Evolutionary conservation across 2,329 filamentous ascomycete species (phyloP).

Genomic region (Pseudocercospora fijiensis): DNA sequence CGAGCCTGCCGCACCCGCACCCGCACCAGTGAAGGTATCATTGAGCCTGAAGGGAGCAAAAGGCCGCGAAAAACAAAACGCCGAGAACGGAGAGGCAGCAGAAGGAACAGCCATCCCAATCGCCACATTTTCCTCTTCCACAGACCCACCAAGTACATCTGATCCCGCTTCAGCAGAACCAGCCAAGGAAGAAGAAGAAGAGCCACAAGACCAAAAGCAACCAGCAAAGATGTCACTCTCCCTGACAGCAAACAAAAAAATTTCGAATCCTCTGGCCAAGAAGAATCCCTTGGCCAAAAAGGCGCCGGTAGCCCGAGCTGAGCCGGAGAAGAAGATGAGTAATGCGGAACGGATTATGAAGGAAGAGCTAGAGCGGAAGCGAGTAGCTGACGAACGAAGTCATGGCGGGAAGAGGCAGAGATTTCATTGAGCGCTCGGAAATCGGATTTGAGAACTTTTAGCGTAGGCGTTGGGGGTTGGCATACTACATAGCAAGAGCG

Average conservation of each 20-base stretch:
- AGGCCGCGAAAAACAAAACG: slow-evolving; percentile 22
- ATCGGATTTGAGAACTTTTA: slow-evolving; percentile 1
- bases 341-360: slow-evolving; percentile 88
- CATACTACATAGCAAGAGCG: background rate
- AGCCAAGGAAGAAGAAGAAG: slow-evolving; percentile 8
- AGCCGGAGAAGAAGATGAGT: slow-evolving; percentile 77
- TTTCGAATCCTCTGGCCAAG: slow-evolving; percentile 69
- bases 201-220: slow-evolving; percentile 29
- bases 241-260: slow-evolving; percentile 65
- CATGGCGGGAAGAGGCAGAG: slow-evolving; percentile 23
- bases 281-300: slow-evolving; percentile 72
- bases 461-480: slow-evolving; percentile 13
- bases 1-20: slow-evolving; percentile 29
- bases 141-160: slow-evolving; percentile 19
- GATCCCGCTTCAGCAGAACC: slow-evolving; percentile 1
- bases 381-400: slow-evolving; percentile 36
- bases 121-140: slow-evolving; percentile 34
- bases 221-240: slow-evolving; percentile 47
- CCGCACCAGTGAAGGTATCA: slow-evolving; percentile 40
- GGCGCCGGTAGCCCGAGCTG: slow-evolving; percentile 56
- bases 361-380: slow-evolving; percentile 48
- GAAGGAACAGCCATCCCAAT: slow-evolving; percentile 33
- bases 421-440: slow-evolving; percentile 7
- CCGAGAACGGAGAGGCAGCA: slow-evolving; percentile 15
- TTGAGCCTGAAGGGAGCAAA: slow-evolving; percentile 36